These are phyloP conservation scores for Wickerhamomyces chambardii DNA, from an alignment of 805 yeast species.

Conservation along the genomic window DNA sequence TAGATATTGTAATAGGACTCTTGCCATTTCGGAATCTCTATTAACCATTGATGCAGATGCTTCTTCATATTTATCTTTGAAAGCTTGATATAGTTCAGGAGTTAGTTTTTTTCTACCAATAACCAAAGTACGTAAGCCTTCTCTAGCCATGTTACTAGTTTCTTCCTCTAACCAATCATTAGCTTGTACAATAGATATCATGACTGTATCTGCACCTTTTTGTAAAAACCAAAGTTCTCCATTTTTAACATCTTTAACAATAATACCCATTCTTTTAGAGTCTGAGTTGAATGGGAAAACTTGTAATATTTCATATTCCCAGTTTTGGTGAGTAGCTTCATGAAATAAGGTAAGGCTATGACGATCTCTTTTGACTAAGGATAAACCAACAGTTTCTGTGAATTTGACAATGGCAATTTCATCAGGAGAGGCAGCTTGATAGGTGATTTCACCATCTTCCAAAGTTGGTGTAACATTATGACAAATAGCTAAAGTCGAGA, in stretches of 20 bases:
- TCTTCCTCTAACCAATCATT: constrained; percentile 98
- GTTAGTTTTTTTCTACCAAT: constrained; percentile 77
- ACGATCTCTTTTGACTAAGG: constrained; percentile 77
- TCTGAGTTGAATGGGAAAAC: constrained; percentile 95
- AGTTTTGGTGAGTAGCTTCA: constrained; percentile 38
- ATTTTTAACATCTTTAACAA: constrained; percentile 52
- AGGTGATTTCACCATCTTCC: constrained; percentile 66
- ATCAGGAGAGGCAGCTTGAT: constrained; percentile 98
- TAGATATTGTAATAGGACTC: constrained; percentile 55
- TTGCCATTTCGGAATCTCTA: constrained; percentile 69
- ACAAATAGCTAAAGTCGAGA: constrained; percentile 82
- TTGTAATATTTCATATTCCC: constrained; percentile 62
- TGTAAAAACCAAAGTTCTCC: constrained; percentile 79
- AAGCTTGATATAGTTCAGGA: constrained; percentile 45
- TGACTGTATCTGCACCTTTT: constrained; percentile 96
- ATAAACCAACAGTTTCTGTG: constrained; percentile 79
- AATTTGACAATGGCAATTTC: constrained; percentile 95
- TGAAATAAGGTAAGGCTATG: constrained; percentile 62
- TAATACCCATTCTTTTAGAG: constrained; percentile 92
- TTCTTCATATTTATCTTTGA: constrained; percentile 51
- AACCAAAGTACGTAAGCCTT: constrained; percentile 92
- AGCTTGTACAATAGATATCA: constrained; percentile 71
- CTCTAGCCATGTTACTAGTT: constrained; percentile 96
- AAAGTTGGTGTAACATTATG: constrained; percentile 95
- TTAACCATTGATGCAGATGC: constrained; percentile 75